A percentile compares a stretch with the other conserved stretches of the same genome.
These are phyloP conservation scores for Lyophyllum atratum DNA, from an alignment of 768 basidiomycete species.

Conservation along the genomic window DNA sequence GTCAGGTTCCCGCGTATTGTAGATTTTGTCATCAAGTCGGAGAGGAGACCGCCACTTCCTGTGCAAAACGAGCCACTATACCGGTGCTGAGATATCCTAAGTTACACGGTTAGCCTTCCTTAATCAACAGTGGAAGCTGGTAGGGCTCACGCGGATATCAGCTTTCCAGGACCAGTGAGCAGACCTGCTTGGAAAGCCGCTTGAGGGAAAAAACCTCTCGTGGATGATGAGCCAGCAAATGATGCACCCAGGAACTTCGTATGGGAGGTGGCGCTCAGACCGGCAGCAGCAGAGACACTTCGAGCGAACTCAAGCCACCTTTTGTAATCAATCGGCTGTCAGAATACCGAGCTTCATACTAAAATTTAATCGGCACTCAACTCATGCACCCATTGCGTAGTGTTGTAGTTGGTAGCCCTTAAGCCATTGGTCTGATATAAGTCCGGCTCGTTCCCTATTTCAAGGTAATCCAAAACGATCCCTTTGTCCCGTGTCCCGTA, in stretches of 20 bases:
- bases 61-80: constrained; percentile 64
- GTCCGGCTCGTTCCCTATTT: constrained; percentile 67
- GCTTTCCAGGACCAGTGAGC: constrained; percentile 44
- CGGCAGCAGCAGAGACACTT: constrained; percentile 43
- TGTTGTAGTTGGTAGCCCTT: constrained; percentile 40
- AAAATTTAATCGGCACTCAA: constrained; percentile 26
- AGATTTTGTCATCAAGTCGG: constrained; percentile 67
- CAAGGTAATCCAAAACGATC: constrained; percentile 55
- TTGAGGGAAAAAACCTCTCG: constrained; percentile 59
- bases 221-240: constrained; percentile 52
- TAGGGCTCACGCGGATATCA: constrained; percentile 52
- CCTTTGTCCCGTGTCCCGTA: constrained; percentile 41
- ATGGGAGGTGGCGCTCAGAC: constrained; percentile 36
- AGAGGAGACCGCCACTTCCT: constrained; percentile 53
- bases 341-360: background rate
- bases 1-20: constrained; percentile 59
- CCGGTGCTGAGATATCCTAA: constrained; percentile 56
- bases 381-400: constrained; percentile 51
- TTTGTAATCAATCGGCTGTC: background rate
- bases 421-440: constrained; percentile 50
- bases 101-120: background rate
- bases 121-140: background rate
- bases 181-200: constrained; percentile 56
- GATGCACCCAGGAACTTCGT: constrained; percentile 51
- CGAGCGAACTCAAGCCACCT: constrained; percentile 39